Conservation (phyloP, 345 rosid genomes). For the Rhizophora apiculata region DNA sequence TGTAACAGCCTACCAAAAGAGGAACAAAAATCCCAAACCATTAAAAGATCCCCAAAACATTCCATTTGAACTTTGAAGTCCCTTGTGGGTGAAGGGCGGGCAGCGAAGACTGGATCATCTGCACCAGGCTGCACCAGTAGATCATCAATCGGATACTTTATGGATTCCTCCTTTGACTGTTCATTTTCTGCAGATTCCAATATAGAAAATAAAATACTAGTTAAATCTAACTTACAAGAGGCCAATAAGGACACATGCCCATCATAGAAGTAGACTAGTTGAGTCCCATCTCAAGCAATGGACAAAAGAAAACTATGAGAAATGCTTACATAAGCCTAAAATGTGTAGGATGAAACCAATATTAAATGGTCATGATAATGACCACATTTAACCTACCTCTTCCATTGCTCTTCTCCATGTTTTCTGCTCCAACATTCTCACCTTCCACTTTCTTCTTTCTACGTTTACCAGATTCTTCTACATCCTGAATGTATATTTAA, state of each 20-base stretch:
- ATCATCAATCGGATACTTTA: slow-evolving; percentile 91
- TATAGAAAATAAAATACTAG: slow-evolving; percentile 6
- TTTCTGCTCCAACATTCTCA: slow-evolving; percentile 33
- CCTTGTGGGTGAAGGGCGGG: slow-evolving; percentile 71
- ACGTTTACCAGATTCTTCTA: slow-evolving; percentile 40
- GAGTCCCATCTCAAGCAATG: too few relatives aligned
- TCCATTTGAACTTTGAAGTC: slow-evolving; percentile 74
- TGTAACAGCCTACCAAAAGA: slow-evolving; percentile 70
- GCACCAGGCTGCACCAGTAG: slow-evolving; percentile 62
- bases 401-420: slow-evolving; percentile 23
- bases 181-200: slow-evolving; percentile 47
- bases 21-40: slow-evolving; percentile 96
- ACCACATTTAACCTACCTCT: slow-evolving; percentile 22
- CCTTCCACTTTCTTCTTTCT: slow-evolving; percentile 60
- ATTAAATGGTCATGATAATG: neutral
- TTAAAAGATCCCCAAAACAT: slow-evolving; percentile 80
- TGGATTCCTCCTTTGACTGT: slow-evolving; percentile 35
- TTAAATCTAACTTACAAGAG: slow-evolving; percentile 2
- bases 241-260: neutral
- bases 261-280: neutral
- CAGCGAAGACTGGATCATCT: slow-evolving; percentile 66
- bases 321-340: neutral
- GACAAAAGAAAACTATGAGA: too few relatives aligned
- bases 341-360: neutral
- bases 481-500: slow-evolving; percentile 43